Conservation (phyloP, 2,329 filamentous ascomycete genomes). For the Aspergillus cejpii region DNA sequence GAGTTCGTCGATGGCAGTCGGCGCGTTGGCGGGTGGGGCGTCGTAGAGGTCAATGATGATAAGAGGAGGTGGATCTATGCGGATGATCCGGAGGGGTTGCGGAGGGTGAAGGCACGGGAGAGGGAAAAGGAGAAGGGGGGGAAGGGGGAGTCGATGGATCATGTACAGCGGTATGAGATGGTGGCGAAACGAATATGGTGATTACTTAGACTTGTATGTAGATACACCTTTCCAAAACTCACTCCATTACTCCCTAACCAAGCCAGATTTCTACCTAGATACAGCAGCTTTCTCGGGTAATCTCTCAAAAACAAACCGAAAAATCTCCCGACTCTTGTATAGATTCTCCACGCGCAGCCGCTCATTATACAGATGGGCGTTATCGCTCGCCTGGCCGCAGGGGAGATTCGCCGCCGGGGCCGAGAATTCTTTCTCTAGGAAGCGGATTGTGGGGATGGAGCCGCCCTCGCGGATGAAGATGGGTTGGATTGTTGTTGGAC, state of each 20-base stretch:
- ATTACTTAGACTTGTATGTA: slow-evolving; percentile 4
- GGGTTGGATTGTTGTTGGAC: slow-evolving; percentile 41
- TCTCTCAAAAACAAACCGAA: slow-evolving; percentile 73
- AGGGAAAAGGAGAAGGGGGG: slow-evolving; percentile 53
- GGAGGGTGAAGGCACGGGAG: slow-evolving; percentile 56
- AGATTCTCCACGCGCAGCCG: slow-evolving; percentile 80
- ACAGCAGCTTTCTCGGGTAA: slow-evolving; percentile 45
- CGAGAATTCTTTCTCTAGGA: slow-evolving; percentile 86
- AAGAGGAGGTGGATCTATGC: slow-evolving; percentile 78
- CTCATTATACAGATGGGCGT: slow-evolving; percentile 92
- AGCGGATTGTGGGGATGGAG: slow-evolving; percentile 88
- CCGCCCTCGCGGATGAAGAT: slow-evolving; percentile 94
- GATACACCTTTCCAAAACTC: too few species aligned
- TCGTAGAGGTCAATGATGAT: slow-evolving; percentile 84
- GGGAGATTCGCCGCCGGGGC: slow-evolving; percentile 89
- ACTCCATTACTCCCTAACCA: not conserved
- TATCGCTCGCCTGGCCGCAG: slow-evolving; percentile 89
- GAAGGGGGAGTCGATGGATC: slow-evolving; percentile 54
- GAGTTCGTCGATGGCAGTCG: slow-evolving; percentile 61
- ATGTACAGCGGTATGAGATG: slow-evolving; percentile 82
- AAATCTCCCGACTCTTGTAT: slow-evolving; percentile 86
- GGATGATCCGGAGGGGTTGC: slow-evolving; percentile 68
- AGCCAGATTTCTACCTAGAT: too few species aligned
- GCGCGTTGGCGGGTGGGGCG: slow-evolving; percentile 72
- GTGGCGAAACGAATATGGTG: slow-evolving; percentile 95